A percentile compares a stretch with the other conserved stretches of the same genome.
phyloP scores from a whole-genome alignment of 1,139 yeast species.

The Pneumocystis murina region DNA sequence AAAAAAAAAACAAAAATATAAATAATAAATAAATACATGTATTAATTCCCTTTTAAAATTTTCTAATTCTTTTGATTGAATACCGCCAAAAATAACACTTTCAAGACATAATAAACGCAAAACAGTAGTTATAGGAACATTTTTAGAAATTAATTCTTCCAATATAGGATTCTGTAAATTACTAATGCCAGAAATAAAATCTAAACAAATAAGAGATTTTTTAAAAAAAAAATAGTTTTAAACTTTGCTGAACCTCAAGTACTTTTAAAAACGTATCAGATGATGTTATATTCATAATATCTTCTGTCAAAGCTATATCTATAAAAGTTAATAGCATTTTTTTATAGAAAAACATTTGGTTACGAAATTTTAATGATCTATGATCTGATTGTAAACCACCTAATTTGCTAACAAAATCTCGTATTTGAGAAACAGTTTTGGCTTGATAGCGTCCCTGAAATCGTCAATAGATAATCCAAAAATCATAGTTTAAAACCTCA shows the following conservation, averaged over 20 bases:
- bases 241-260: conserved; percentile 58
- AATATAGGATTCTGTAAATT: conserved; percentile 39
- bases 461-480: background rate
- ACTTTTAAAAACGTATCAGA: conserved; percentile 37
- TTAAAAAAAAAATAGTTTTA: background rate
- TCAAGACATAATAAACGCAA: conserved; percentile 40
- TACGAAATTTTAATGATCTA: conserved; percentile 46
- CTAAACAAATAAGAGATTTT: background rate
- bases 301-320: conserved; percentile 53
- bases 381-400: conserved; percentile 56
- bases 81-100: conserved; percentile 48
- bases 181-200: conserved; percentile 40
- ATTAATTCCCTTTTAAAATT: conserved; percentile 35
- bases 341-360: background rate
- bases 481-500: conserved; percentile 26
- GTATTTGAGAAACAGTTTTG: conserved; percentile 49
- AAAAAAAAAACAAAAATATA: background rate
- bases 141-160: conserved; percentile 34
- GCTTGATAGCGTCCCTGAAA: conserved; percentile 35
- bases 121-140: conserved; percentile 28
- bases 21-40: conserved; percentile 34
- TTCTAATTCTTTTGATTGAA: conserved; percentile 44
- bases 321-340: background rate
- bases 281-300: conserved; percentile 41
- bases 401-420: conserved; percentile 53